Evolutionary conservation across 176 grass and related monocot genomes (phyloP), one percentile per base, ranked within the genome.

Genomic region (Microstegium vimineum): DNA sequence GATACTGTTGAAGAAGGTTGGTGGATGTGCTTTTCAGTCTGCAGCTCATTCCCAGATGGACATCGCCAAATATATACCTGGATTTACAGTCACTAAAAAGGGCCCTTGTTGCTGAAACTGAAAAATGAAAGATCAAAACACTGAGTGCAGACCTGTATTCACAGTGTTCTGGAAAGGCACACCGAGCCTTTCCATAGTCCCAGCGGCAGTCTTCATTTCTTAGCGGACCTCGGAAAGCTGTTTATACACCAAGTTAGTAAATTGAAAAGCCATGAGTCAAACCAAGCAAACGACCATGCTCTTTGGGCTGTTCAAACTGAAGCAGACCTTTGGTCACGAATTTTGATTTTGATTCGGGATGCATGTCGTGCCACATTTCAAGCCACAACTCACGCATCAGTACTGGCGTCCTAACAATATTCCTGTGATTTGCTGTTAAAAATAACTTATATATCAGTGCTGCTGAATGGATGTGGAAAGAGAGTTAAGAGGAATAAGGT

Each of bases 131-230:
- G 76, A 83, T 3, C 5, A 20, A 28, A 46, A 76, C n/a, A 74
- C 18, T n/a, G 12, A 10, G 14, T 46, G 37, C 79, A 88, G 79
- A 98, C 95, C 95, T 94, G 64, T 94, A 94, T 94, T 98, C 95
- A 79, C 95, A 98, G 63, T 94, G 89, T 23, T 94, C 95, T 69
- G 95, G 89, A 88, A 86, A 98, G 80, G 79, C 86, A 52, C 95
- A 98, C n/a, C 92, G 88, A 94, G 92, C 92, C 90, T 98, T 98
- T 70, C 49, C 95, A 62, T 98, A 98, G 74, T 98, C 95, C 92
- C 95, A 98, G 71, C 76, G 91, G 61, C 95, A 94, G 80, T 98
- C 95, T 71, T 91, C 95, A 37, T 98, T 63, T 83, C 92, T 92
- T 52, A 98, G 76, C 2, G 95, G 95, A 61, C 92, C 95, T 38